Evolutionary conservation across 768 basidiomycete species (phyloP).

Genomic region (Pisolithus orientalis): DNA sequence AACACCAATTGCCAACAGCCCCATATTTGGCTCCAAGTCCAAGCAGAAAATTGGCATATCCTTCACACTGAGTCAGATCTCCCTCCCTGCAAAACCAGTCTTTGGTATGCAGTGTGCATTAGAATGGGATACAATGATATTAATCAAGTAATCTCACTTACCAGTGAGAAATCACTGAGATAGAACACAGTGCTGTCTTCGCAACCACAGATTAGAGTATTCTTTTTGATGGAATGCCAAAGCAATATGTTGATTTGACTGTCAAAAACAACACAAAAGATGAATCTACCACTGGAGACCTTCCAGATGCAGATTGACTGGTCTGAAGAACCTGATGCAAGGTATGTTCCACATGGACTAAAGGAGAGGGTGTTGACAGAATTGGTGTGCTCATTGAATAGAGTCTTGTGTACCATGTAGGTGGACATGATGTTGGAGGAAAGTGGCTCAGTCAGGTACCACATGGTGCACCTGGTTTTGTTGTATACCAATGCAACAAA

Average conservation of each 20-base stretch:
- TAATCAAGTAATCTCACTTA: not conserved
- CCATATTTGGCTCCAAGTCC: not conserved
- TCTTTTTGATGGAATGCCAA: not conserved
- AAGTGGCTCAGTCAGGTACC: not conserved
- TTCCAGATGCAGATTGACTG: not conserved
- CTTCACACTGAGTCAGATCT: not conserved
- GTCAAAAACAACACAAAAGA: not conserved
- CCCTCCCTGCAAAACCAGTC: not conserved
- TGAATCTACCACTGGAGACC: not conserved
- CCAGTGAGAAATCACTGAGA: not conserved
- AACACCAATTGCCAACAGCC: not conserved
- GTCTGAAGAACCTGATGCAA: not conserved
- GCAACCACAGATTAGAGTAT: constrained; percentile 1
- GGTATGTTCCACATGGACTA: not conserved
- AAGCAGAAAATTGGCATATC: not conserved
- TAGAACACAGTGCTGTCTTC: not conserved
- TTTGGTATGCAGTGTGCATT: not conserved
- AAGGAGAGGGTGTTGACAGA: not conserved
- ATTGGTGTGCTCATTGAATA: not conserved
- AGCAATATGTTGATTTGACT: not conserved
- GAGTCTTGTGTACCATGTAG: not conserved
- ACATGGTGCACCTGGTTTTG: not conserved
- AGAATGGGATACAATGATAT: not conserved
- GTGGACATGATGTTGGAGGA: not conserved
- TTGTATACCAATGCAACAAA: not conserved